Evolutionary conservation across 208 protist genomes (phyloP), one percentile per base, ranked within the genome.

Genomic region (Phytomonas sp.): DNA sequence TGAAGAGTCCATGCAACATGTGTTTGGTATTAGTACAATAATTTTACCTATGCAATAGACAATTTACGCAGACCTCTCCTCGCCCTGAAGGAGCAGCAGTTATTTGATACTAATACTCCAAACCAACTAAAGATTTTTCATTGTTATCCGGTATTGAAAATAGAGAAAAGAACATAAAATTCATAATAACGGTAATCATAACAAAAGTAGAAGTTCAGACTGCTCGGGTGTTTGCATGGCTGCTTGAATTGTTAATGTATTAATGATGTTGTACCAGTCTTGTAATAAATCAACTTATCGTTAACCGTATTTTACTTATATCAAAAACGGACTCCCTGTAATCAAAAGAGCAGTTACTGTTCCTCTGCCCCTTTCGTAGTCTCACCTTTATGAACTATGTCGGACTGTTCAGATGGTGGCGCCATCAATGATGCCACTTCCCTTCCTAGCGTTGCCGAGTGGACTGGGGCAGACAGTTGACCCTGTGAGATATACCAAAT

Each of bases 401-500:
- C 10, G 40, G 40, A 10, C 12, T 49, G 7, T 23, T 19, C 40
- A 19, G 40, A 49, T 19, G 40, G 40, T 19, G 14, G 3, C 40
- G 14, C 40, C 12, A 12, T 10, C 40, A 19, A 49, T 12, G 12
- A 49, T 12, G 40, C 14, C 40, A 49, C 40, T 49, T 49, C 14
- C 3, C 40, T 49, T 10, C 10, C 10, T 12, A 49, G 12, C 60
- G 60, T 19, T 36, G 2, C 60, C 31, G 60, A 12, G 31, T 63
- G 30, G 60, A 36, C 60, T 63, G 60, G 30, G 60, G 11, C 60
- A 30, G 19, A 34, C 49, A 71, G 33, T 31, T 65, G 42, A 0
- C 60, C 64, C 29, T 76, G 77, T 3, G 52, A 8, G 66, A 92
- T 91, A 67, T 87, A 95, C 87, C 87, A 95, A 61, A 67, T 71